Evolutionary conservation across 768 basidiomycete species (phyloP), one percentile per base, ranked within the genome.

Genomic region (Candolleomyces efflorescens): DNA sequence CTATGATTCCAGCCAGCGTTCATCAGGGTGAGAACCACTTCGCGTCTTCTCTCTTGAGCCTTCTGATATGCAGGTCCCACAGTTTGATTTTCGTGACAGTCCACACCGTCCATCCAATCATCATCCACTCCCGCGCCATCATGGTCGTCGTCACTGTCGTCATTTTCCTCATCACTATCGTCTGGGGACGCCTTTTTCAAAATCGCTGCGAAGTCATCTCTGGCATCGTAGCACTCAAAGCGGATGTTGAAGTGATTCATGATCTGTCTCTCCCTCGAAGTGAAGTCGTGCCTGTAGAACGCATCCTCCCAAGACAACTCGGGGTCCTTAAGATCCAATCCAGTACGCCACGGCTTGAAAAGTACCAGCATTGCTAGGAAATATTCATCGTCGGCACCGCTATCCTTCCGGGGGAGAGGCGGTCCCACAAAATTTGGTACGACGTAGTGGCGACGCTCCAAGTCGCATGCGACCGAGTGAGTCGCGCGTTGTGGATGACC

Each of bases 341-440:
- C 64, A 3, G 27, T 27, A 27, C 50, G 23, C 50, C 50, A 52
- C 3, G 47, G 47, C 5, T 5, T 20, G 15, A 49, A 49, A 3
- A 49, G 47, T 4, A 18, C 5, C 23, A 52, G 9, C 50, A 52
- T 52, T 2, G 50, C 32, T 24, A 52, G 27, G 50, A 10, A 52
- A 36, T 52, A 52, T 6, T 18, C 17, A 5, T 52, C 50, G 7
- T 24, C 3, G 36, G 27, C 50, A 3, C 50, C 50, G 7, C 63
- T 51, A 53, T 75, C 74, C 39, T 22, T 32, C 27, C 68, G 20
- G 0, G 73, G 73, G 4, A 47, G 5, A 5, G 46, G 5, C 7
- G 18, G 18, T 3, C 69, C 69, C 0, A 69, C 50, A 59, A 71
- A 72, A 54, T 68, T 67, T 0, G 69, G 69, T 3, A 71, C 66